phyloP scores from a whole-genome alignment of 345 rosid species.

The Dimocarpus longan region DNA sequence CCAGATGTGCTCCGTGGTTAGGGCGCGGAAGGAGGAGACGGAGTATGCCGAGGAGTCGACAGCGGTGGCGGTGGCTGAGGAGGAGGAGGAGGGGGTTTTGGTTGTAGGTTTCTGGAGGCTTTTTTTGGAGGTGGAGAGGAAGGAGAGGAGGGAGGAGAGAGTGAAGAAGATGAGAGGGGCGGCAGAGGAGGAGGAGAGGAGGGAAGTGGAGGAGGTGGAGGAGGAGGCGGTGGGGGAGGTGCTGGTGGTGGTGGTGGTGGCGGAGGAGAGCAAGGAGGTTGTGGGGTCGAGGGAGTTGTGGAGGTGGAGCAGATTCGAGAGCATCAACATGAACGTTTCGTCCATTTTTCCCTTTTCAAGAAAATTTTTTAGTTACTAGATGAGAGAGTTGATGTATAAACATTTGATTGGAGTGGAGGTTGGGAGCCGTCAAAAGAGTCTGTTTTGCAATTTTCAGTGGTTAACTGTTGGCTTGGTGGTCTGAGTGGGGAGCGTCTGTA shows the following conservation, averaged over 20 bases:
- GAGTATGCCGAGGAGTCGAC: conserved; percentile 60
- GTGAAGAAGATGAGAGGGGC: conserved; percentile 61
- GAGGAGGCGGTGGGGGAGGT: conserved; percentile 34
- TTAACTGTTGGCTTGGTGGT: too few species aligned
- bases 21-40: conserved; percentile 85
- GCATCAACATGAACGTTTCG: conserved; percentile 79
- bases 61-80: conserved; percentile 33
- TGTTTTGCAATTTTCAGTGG: too few species aligned
- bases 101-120: conserved; percentile 21
- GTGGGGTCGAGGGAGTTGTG: conserved; percentile 84
- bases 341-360: conserved; percentile 48
- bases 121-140: conserved; percentile 45
- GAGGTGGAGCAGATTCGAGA: conserved; percentile 91
- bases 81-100: conserved; percentile 27
- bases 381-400: too few species aligned
- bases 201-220: conserved; percentile 42
- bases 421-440: too few species aligned
- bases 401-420: too few species aligned
- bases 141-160: conserved; percentile 58
- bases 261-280: conserved; percentile 55
- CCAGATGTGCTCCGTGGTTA: conserved; percentile 92
- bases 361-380: too few species aligned
- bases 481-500: too few species aligned
- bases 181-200: conserved; percentile 56
- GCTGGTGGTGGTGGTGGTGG: conserved; percentile 41